phyloP scores from a whole-genome alignment of 192 early-diverging fungal species.

The Coemansia sp. region DNA sequence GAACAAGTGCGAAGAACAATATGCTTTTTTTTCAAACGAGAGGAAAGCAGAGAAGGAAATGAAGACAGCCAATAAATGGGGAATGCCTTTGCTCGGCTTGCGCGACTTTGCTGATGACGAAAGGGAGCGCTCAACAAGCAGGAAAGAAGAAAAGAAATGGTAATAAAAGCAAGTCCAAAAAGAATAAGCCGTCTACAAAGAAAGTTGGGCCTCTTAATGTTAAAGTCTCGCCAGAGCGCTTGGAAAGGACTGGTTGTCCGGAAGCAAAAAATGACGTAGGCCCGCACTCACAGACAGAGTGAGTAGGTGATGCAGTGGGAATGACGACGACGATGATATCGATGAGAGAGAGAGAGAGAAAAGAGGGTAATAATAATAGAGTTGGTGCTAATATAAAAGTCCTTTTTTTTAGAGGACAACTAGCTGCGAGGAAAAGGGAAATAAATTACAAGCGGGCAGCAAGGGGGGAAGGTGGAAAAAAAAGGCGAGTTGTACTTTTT shows the following conservation, averaged over 20 bases:
- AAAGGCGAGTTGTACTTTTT: not conserved
- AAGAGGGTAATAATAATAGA: not conserved
- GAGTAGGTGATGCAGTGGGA: not conserved
- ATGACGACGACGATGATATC: not conserved
- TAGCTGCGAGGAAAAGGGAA: not conserved
- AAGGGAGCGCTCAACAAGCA: not conserved
- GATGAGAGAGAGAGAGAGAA: not conserved
- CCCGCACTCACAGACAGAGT: not conserved
- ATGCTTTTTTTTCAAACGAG: not conserved
- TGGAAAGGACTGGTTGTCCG: not conserved
- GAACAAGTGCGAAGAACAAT: not conserved
- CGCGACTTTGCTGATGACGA: not conserved
- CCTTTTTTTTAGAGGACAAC: not conserved
- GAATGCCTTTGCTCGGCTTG: not conserved
- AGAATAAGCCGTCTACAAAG: not conserved
- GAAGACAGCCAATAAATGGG: not conserved
- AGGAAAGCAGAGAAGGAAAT: not conserved
- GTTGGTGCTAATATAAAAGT: not conserved
- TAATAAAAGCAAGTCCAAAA: not conserved
- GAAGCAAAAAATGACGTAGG: not conserved
- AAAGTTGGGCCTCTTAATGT: not conserved
- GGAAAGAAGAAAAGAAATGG: not conserved
- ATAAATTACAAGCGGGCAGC: conserved; percentile 6
- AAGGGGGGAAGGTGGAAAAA: not conserved
- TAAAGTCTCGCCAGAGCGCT: not conserved